Base-by-base conservation (phyloP, 805 yeast species). In the Ogataea pignaliae region DNA sequence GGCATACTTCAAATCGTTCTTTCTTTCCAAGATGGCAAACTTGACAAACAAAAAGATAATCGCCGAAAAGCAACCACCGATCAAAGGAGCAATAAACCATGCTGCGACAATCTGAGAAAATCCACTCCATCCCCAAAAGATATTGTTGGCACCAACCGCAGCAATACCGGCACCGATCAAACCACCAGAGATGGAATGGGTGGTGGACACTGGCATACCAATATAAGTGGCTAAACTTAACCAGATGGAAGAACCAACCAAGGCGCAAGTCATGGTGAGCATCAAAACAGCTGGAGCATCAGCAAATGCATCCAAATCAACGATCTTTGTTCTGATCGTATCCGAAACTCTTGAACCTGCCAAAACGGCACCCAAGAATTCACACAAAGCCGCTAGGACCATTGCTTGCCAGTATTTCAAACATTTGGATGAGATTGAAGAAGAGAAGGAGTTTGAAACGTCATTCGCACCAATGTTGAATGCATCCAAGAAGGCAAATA, bases 401-500 rank as follows among this genome's bases (percentile, higher is more conserved):
- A 82, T 81, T 14, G 88, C 90, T 63, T 84, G 91, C 80, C 83
- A 77, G 60, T 82, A 82, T 43, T 76, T 76, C 51, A 84, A 66
- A 13, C 88, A 74, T 53, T 85, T 69, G 11, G 90, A 81, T 12
- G 89, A 79, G 5, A 84, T 81, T 0, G 90, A 60, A 2, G 90
- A 83, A 1, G 91, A 84, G 57, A 81, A 84, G 1, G 91, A 84
- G 69, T 85, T 84, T 13, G 90, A 84, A 45, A 84, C 88, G 69
- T 84, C 91, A 57, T 85, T 84, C 29, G 90, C 91, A 41, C 90
- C 90, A 53, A 83, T 83, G 61, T 83, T 83, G 74, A 79, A 84
- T 3, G 89, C 90, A 65, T 84, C 89, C 53, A 84, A 68, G 69
- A 81, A 81, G 46, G 88, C 89, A 64, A 83, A 83, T 47, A 83